Percentiles rank a stretch among this genome's conserved stretches.
phyloP scores from a whole-genome alignment of 768 basidiomycete species.

The Suillus subalutaceus region DNA sequence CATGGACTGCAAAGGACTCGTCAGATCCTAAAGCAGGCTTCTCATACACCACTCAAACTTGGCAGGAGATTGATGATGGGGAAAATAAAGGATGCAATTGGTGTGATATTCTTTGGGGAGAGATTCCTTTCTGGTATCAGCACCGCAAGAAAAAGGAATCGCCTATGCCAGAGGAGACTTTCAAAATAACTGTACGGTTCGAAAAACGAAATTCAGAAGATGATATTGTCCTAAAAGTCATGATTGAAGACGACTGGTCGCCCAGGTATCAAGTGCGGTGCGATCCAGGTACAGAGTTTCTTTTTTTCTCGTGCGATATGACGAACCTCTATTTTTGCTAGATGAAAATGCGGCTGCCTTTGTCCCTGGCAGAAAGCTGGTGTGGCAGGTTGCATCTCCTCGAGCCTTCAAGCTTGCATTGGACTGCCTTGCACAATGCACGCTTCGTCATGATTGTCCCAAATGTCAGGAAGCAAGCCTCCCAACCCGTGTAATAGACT shows the following conservation, averaged over 20 bases:
- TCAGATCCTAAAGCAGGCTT: constrained; percentile 1
- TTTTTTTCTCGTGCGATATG: neutral
- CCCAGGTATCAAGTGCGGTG: constrained; percentile 5
- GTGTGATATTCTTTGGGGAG: constrained; percentile 8
- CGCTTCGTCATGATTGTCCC: constrained; percentile 3
- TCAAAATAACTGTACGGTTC: constrained; percentile 9
- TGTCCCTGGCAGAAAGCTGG: constrained; percentile 5
- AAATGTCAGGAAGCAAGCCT: constrained; percentile 4
- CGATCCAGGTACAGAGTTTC: neutral
- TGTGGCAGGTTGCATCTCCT: constrained; percentile 9
- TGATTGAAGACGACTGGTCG: neutral
- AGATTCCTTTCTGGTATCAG: constrained; percentile 5
- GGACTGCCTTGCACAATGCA: constrained; percentile 11
- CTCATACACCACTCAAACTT: constrained; percentile 12
- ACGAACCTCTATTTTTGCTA: neutral
- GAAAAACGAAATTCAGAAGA: neutral
- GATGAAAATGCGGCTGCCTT: neutral
- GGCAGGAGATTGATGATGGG: constrained; percentile 9
- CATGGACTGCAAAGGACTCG: constrained; percentile 1
- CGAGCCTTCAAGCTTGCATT: constrained; percentile 8
- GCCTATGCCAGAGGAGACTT: constrained; percentile 9
- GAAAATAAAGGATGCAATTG: constrained; percentile 8
- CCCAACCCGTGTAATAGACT: constrained; percentile 12
- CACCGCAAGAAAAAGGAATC: constrained; percentile 1
- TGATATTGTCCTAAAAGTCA: constrained; percentile 1